Evolutionary conservation across 2,329 filamentous ascomycete genomes (phyloP).

Genomic region (Diaporthe amygdali): DNA sequence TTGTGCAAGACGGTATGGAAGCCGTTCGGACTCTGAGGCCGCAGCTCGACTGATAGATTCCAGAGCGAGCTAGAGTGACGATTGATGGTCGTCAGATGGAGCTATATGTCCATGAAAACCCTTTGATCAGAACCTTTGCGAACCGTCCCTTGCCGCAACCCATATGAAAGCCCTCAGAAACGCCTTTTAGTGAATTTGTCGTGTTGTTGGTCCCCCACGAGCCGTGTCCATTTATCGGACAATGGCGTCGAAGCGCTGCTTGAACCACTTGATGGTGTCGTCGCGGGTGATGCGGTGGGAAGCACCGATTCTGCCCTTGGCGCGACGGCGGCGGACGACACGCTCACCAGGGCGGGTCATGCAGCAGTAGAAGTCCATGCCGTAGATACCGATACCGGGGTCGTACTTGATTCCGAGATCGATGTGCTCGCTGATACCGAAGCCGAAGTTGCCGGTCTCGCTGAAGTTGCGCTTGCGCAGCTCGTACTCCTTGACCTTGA

Average conservation of each 20-base stretch:
- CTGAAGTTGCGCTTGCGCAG: constrained; percentile 99
- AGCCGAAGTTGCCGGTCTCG: constrained; percentile 99
- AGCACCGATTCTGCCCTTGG: constrained; percentile 84
- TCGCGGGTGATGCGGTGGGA: constrained; percentile 91
- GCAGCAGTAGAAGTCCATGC: constrained; percentile 99
- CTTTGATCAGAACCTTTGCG: constrained; percentile 30
- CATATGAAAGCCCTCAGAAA: constrained; percentile 32
- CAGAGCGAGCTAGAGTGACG: constrained; percentile 58
- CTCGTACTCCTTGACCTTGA: constrained; percentile 99
- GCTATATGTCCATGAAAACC: constrained; percentile 44
- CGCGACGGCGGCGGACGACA: constrained; percentile 92
- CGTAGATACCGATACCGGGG: constrained; percentile 97
- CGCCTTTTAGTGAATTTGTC: constrained; percentile 29
- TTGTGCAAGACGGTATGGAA: constrained; percentile 64
- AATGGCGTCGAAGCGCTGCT: constrained; percentile 92
- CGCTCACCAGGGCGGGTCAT: constrained; percentile 99
- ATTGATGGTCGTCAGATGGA: constrained; percentile 50
- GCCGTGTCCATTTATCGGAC: constrained; percentile 76
- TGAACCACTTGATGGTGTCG: constrained; percentile 98
- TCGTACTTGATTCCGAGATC: constrained; percentile 99
- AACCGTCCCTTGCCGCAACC: constrained; percentile 30
- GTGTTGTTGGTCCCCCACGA: constrained; percentile 26
- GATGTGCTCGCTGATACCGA: constrained; percentile 99
- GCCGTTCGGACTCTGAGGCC: constrained; percentile 79
- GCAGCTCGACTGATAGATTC: constrained; percentile 63